Percentiles rank a stretch among this genome's conserved stretches.
phyloP scores from a whole-genome alignment of 768 basidiomycete species.

The Boletus pseudo-olivaceus region DNA sequence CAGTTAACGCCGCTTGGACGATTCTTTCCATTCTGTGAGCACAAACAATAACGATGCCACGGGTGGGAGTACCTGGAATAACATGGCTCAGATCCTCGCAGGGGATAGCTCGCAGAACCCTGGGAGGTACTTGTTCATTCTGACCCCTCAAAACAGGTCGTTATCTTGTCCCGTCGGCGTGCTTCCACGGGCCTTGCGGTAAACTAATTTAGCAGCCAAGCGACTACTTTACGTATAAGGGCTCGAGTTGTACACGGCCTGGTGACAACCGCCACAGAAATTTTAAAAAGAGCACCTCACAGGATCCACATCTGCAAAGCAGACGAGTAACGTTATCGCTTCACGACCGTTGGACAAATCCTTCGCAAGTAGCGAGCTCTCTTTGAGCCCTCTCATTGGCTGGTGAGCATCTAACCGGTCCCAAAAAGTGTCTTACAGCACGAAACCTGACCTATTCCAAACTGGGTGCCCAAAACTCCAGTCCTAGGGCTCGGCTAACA shows the following conservation, averaged over 20 bases:
- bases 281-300: background rate
- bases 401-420: too few relatives aligned
- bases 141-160: background rate
- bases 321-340: too few relatives aligned
- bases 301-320: too few relatives aligned
- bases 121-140: background rate
- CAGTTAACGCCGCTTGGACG: constrained; percentile 5
- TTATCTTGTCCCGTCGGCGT: background rate
- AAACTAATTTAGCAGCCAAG: constrained; percentile 3
- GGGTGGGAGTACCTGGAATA: constrained; percentile 1
- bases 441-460: too few relatives aligned
- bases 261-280: constrained; percentile 1
- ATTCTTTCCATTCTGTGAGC: background rate
- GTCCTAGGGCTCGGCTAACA: too few relatives aligned
- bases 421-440: too few relatives aligned
- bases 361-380: too few relatives aligned
- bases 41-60: background rate
- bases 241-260: background rate
- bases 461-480: too few relatives aligned
- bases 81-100: background rate
- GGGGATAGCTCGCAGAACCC: background rate
- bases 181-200: background rate
- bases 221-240: constrained; percentile 2
- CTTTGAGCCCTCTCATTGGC: too few relatives aligned
- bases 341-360: too few relatives aligned